Evolutionary conservation across 2,329 filamentous ascomycete species (phyloP).

Genomic region (Pyricularia grisea): DNA sequence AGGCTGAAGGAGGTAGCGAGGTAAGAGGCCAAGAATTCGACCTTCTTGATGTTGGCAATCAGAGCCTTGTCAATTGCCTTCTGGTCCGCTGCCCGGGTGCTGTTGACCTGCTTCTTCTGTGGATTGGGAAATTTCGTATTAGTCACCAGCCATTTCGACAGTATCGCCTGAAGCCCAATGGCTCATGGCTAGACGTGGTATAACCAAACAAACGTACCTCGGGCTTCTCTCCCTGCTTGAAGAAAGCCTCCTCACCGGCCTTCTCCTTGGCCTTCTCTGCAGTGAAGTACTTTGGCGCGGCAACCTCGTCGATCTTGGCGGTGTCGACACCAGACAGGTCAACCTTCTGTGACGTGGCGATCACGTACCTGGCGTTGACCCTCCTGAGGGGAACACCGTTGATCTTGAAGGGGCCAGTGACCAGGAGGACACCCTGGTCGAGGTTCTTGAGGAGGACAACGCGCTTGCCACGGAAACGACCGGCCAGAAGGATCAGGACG

Average conservation of each 20-base stretch:
- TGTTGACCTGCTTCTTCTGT: conserved; percentile 95
- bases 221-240: conserved; percentile 97
- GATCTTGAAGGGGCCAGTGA: conserved; percentile 99
- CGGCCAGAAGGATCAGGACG: conserved; percentile 97
- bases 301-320: conserved; percentile 76
- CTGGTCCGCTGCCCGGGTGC: conserved; percentile 90
- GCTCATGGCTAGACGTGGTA: not conserved
- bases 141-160: not conserved
- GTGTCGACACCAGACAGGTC: conserved; percentile 78
- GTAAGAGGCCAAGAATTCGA: conserved; percentile 88
- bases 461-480: conserved; percentile 99
- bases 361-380: conserved; percentile 89
- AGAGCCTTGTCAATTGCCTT: conserved; percentile 97
- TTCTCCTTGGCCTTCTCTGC: conserved; percentile 93
- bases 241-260: conserved; percentile 96
- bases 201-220: conserved; percentile 57
- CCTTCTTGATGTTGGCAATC: conserved; percentile 96
- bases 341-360: conserved; percentile 79
- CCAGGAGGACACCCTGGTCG: conserved; percentile 93
- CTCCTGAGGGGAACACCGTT: conserved; percentile 97
- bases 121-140: conserved; percentile 9
- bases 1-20: conserved; percentile 94
- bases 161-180: not conserved
- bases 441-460: conserved; percentile 98
- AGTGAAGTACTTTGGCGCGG: conserved; percentile 84